phyloP scores from a whole-genome alignment of 306 rosid genomes.

The Sicyos edulis region DNA sequence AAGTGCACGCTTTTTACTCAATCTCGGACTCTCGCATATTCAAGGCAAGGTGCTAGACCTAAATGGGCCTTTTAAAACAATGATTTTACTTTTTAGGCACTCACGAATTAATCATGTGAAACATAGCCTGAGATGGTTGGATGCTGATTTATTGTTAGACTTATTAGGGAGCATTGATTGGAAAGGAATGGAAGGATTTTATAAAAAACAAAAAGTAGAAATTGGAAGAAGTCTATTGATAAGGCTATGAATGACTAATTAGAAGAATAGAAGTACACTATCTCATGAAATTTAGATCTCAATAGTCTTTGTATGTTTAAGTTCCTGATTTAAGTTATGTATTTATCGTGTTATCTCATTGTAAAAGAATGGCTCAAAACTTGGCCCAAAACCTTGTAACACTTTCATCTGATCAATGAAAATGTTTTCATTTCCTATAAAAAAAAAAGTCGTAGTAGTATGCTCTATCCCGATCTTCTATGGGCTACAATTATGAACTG shows the following conservation, averaged over 20 bases:
- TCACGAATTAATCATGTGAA: not conserved
- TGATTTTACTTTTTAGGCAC: not conserved
- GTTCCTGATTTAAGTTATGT: too few relatives aligned
- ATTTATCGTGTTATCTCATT: too few relatives aligned
- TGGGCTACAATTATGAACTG: not conserved
- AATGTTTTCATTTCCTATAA: too few relatives aligned
- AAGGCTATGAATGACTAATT: not conserved
- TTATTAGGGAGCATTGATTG: not conserved
- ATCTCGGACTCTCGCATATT: too few relatives aligned
- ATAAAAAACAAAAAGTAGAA: not conserved
- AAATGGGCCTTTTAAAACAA: too few relatives aligned
- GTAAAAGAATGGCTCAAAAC: too few relatives aligned
- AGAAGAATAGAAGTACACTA: not conserved
- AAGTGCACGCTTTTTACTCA: too few relatives aligned
- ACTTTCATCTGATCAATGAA: too few relatives aligned
- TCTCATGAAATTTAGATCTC: too few relatives aligned
- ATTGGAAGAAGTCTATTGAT: not conserved
- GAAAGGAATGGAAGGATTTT: not conserved
- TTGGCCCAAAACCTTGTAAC: too few relatives aligned
- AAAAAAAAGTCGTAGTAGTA: not conserved
- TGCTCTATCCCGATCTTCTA: not conserved
- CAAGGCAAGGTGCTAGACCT: too few relatives aligned
- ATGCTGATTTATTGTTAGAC: conserved; percentile 1
- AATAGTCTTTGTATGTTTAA: too few relatives aligned
- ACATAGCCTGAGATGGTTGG: not conserved